Base-by-base conservation (phyloP, 352 stramenopile species). In the Phytophthora quininea region DNA sequence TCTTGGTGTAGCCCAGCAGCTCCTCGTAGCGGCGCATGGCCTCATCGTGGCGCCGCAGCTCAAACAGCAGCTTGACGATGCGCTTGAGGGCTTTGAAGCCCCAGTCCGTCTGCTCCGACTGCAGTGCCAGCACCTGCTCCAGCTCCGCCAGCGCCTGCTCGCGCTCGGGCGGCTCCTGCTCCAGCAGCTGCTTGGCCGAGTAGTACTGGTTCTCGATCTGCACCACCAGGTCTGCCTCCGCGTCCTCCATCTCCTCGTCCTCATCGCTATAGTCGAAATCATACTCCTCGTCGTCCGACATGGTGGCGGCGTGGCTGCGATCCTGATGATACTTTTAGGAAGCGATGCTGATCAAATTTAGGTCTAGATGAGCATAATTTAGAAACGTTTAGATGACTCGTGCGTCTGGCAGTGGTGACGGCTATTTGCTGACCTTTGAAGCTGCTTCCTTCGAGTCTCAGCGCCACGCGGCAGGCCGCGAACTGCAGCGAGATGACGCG, bases 201-300 rank as follows among this genome's bases (percentile, higher is more conserved):
- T 98, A 98, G 77, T 98, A 98, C 29, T 91, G 78, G 79, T 98
- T 98, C 75, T 98, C 91, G 43, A 98, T 89, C 67, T 93, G 88
- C 60, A 98, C 89, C 67, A 96, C 84, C 35, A 89, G 69, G 56
- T 93, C 82, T 32, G 85, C 82, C 66, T 95, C 84, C 12, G 70
- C 79, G 67, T 88, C 80, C 49, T 94, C 81, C 79, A 97, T 93
- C 62, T 96, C 88, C 56, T 98, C 91, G 66, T 95, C 86, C 33
- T 97, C 90, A 75, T 96, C 88, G 66, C 90, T 91, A 78, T 98
- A 98, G 67, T 98, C 89, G 59, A 98, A 98, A 55, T 95, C 88
- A 62, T 97, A 96, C 66, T 96, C 84, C 54, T 91, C 82, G 35
- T 40, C 81, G n/a, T 76, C 68, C 46, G 62, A 64, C 2, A 55